Base-by-base conservation (phyloP, 2,329 filamentous ascomycete species). In the Chrysoporthe puriensis region DNA sequence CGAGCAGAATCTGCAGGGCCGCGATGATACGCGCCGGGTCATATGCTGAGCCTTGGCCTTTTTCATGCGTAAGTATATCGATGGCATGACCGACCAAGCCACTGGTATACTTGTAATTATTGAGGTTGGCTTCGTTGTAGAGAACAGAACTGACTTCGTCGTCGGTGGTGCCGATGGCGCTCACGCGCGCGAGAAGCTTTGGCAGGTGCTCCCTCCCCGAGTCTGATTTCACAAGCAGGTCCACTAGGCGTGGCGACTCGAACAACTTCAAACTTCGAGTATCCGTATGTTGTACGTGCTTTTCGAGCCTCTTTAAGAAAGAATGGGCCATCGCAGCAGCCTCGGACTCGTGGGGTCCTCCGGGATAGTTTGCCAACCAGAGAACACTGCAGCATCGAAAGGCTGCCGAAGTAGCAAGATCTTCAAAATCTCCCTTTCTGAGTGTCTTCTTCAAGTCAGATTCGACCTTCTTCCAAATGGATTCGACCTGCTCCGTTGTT, bases 321-420 rank as follows among this genome's bases (percentile, higher is more conserved):
- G 68, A 59, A 67, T 72, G 73, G 2, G 73, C 72, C 59, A 74
- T 26, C 5, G 62, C 59, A 9, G 72, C 74, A 4, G 75, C 74
- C 16, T 75, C 72, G 2, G 73, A 63, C 64, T 76, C 76, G 44
- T 72, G 67, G 8, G 66, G 42, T 6, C 67, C 75, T 8, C 70
- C 70, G 40, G 71, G 70, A 42, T 73, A 63, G 42, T 74, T 74
- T 13, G 75, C 72, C 46, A 76, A 62, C 76, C 76, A 79, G 1
- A 74, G 71, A 18, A 72, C 71, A 14, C 72, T 73, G 62, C 73
- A 72, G 69, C 75, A 76, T 48, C 69, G 71, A 69, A 79, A 76
- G 2, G 77, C 77, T 63, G 77, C 73, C 46, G 74, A 74, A 0
- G 72, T 72, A 9, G 73, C 72, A 34, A 69, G 64, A 2, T 69